Evolutionary conservation across 1,139 yeast genomes (phyloP), one percentile per base, ranked within the genome.

Genomic region (Saccharomyces hybrid): DNA sequence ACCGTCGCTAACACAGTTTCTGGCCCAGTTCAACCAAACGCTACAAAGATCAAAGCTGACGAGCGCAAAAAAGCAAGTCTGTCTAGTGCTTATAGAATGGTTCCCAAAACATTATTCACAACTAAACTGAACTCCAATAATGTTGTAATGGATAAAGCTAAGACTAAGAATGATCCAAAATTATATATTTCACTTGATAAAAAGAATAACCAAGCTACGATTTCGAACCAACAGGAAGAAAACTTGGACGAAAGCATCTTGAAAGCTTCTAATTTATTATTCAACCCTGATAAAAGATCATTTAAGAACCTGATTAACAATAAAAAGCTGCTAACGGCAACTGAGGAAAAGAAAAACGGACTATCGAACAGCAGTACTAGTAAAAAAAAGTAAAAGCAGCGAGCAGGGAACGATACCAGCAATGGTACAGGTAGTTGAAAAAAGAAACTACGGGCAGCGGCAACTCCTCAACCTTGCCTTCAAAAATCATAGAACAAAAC

Each of bases 81-180:
- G 52, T 75, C 81, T 11, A 78, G 82, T 19, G 83, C 84, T 0
- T 83, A 82, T 59, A 79, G 79, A 64, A 71, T 84, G 31, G 63
- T 63, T 11, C 67, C 72, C 50, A 66, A 60, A 48, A 69, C 69
- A 16, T 55, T 66, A 47, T 66, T 66, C 51, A 56, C 56, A 47
- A 68, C 12, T 31, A 31, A 31, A 31, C 34, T 31, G 34, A 31
- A 31, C 34, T 31, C 34, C n/a, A 12, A 31, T 31, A 31, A 31
- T 31, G 34, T 31, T 31, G 14, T 31, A 31, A 31, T 31, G 5
- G 34, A 31, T 12, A 31, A 31, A 31, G 6, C 34, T 3, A 31
- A 31, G 34, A 31, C 34, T 31, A 11, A 31, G 5, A 3, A 2
- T 4, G 34, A 31, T 31, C 6, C 34, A 31, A 31, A 31, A 31